These are phyloP conservation scores for Microsporum ferrugineum DNA, from an alignment of 2,329 filamentous ascomycete genomes.

Conservation along the genomic window DNA sequence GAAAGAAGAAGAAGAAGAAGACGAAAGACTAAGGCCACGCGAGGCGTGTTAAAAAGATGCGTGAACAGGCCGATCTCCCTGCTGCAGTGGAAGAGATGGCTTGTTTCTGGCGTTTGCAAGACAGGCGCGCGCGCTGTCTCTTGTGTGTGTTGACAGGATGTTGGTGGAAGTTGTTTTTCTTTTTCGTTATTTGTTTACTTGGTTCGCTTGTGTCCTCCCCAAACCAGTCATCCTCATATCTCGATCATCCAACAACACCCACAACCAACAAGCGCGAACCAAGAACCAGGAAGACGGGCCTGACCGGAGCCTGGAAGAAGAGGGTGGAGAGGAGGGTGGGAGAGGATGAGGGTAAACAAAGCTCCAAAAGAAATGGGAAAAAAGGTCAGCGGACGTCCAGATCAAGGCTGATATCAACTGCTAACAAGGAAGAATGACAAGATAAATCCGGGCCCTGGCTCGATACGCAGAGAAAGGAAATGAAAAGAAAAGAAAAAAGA, in stretches of 20 bases:
- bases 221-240: neutral
- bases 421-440: neutral
- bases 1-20: neutral
- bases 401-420: neutral
- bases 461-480: neutral
- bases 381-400: neutral
- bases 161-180: constrained; percentile 1
- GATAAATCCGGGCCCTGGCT: neutral
- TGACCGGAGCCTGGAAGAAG: constrained; percentile 1
- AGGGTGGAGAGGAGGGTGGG: neutral
- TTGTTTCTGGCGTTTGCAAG: neutral
- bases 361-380: neutral
- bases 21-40: neutral
- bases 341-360: neutral
- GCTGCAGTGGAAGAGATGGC: neutral
- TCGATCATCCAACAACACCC: neutral
- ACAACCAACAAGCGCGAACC: neutral
- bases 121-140: neutral
- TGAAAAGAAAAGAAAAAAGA: neutral
- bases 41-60: neutral
- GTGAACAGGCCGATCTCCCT: neutral
- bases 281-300: neutral
- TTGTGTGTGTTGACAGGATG: neutral
- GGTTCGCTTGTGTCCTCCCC: constrained; percentile 1
- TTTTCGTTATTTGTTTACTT: constrained; percentile 2